These are phyloP conservation scores for Phytopythium helicoides DNA, from an alignment of 352 stramenopile species.

Conservation along the genomic window DNA sequence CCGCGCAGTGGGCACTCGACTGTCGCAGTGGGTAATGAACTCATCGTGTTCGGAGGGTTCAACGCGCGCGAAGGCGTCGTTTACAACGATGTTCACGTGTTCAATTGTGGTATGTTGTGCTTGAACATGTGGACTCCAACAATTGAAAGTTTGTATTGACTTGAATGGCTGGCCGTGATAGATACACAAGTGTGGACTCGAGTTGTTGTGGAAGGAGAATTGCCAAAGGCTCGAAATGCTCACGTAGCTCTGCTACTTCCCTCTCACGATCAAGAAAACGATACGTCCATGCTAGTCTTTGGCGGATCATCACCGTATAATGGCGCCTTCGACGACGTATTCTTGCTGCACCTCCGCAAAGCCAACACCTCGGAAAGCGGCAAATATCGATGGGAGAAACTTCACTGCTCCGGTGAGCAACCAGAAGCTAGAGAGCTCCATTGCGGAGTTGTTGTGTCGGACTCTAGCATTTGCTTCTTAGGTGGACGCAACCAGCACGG, in stretches of 20 bases:
- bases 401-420: slow-evolving; percentile 16
- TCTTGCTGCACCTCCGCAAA: slow-evolving; percentile 28
- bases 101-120: slow-evolving; percentile 16
- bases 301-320: slow-evolving; percentile 59
- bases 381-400: slow-evolving; percentile 29
- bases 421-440: slow-evolving; percentile 54
- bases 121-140: no score
- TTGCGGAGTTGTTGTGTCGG: slow-evolving; percentile 16
- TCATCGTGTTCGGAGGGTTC: slow-evolving; percentile 67
- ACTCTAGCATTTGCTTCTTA: slow-evolving; percentile 33
- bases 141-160: no score
- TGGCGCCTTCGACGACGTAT: slow-evolving; percentile 51
- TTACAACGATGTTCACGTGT: slow-evolving; percentile 59
- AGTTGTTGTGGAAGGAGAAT: slow-evolving; percentile 27
- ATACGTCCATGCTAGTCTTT: slow-evolving; percentile 39
- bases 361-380: neutral
- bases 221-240: slow-evolving; percentile 46
- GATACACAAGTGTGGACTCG: slow-evolving; percentile 27
- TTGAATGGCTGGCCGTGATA: slow-evolving; percentile 4
- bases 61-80: slow-evolving; percentile 33
- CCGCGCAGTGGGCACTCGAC: slow-evolving; percentile 65
- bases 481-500: slow-evolving; percentile 51
- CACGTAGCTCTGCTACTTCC: slow-evolving; percentile 47
- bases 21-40: slow-evolving; percentile 32
- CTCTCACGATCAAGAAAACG: no score